Conservation (phyloP, 345 rosid species). For the Brassica juncea region DNA sequence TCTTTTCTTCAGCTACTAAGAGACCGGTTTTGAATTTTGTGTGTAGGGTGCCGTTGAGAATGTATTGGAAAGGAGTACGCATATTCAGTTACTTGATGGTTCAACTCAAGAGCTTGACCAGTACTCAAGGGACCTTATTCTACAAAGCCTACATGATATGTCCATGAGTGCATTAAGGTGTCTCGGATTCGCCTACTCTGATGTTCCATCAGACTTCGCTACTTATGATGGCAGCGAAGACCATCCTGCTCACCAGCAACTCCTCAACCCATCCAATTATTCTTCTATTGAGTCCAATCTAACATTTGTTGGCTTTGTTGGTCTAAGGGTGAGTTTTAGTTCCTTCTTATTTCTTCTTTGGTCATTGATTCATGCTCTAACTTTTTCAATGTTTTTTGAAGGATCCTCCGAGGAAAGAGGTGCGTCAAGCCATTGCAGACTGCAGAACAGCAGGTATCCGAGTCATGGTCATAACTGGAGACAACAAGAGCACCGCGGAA, state of each 20-base stretch:
- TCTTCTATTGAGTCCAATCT: constrained; percentile 81
- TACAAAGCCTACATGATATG: constrained; percentile 68
- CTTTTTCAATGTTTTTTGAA: constrained; percentile 32
- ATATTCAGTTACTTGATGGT: constrained; percentile 73
- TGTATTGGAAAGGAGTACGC: constrained; percentile 81
- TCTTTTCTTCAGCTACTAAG: not conserved
- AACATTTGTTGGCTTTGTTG: constrained; percentile 80
- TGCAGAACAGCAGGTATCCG: constrained; percentile 97
- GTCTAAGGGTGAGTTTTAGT: constrained; percentile 65
- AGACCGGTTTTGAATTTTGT: constrained; percentile 15
- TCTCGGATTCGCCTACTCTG: constrained; percentile 81
- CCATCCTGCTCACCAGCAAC: constrained; percentile 82
- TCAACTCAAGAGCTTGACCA: constrained; percentile 64
- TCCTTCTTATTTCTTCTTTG: constrained; percentile 9
- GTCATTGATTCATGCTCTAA: not conserved
- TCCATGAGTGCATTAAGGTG: constrained; percentile 80
- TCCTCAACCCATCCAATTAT: constrained; percentile 72
- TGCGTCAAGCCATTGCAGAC: constrained; percentile 89
- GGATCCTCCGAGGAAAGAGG: constrained; percentile 99
- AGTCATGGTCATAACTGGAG: constrained; percentile 97
- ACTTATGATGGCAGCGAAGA: constrained; percentile 86
- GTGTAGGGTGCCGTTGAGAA: constrained; percentile 96
- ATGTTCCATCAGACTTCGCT: constrained; percentile 53
- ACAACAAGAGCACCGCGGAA: constrained; percentile 93
- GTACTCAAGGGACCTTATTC: constrained; percentile 55